Evolutionary conservation across 2,329 filamentous ascomycete species (phyloP), one percentile per base, ranked within the genome.

Genomic region (Lachnellula arida): DNA sequence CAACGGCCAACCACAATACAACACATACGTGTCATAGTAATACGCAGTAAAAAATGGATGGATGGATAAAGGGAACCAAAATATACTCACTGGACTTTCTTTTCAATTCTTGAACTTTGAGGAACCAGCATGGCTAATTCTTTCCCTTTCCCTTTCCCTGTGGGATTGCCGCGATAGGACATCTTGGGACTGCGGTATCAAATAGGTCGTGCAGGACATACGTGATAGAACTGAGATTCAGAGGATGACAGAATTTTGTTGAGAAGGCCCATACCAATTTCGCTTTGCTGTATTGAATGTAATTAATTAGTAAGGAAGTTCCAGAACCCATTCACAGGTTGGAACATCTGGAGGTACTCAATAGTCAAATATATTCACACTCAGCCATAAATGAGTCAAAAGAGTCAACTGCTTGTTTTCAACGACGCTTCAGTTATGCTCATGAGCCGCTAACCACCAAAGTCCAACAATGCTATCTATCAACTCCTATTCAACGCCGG

Each of bases 391-490:
- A 15, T 15, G 37, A 17, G 37, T 40, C 37, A 15, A 17, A 17
- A 19, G 39, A 19, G 15, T 19, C 15, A 7, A 48, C 22, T 32
- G 15, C 14, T 22, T 25, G 37, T 17, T 28, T 40, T 25, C 37
- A 47, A 32, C 9, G 9, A 8, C 8, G 28, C 28, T 17, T 40
- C 37, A 15, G 9, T 5, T 40, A 15, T 34, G 22, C 3, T 50
- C 14, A 23, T 19, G 5, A 11, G 2, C 28, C 28, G 28, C 23
- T 28, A 34, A 49, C 19, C 49, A 22, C 15, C 39, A 43, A 7
- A 22, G 39, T 25, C 49, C 49, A 28, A 28, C 28, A 44, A 53
- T 53, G 25, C 50, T 53, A 37, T 53, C 19, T 46, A 32, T 34
- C 42, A 23, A 17, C 17, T 43, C 32, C 51, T 37, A 49, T 42